Percentiles rank a stretch among this genome's conserved stretches.
These are phyloP conservation scores for Glaciozyma antarctica DNA, from an alignment of 768 basidiomycete genomes.

Conservation along the genomic window DNA sequence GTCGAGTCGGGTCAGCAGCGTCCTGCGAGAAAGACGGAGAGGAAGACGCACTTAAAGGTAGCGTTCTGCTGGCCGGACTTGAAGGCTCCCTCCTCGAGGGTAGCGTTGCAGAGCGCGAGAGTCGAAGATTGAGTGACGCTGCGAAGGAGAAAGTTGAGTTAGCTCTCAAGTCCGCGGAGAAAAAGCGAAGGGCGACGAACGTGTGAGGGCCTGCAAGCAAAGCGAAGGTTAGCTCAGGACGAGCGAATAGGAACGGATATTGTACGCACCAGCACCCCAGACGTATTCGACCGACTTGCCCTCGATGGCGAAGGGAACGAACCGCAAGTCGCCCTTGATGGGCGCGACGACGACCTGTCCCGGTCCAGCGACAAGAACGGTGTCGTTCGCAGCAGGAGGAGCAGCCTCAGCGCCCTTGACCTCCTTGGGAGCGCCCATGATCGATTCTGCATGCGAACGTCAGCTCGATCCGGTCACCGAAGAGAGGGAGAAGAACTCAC, in stretches of 20 bases:
- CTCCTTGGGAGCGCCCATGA: not conserved
- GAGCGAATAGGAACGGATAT: too few species aligned
- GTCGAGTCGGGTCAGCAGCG: not conserved
- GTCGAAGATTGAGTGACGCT: constrained; percentile 70
- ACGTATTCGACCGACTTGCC: constrained; percentile 11
- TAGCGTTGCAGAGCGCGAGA: constrained; percentile 64
- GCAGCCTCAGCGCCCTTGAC: not conserved
- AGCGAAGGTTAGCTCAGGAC: too few species aligned
- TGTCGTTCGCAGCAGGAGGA: not conserved
- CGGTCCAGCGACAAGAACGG: constrained; percentile 1
- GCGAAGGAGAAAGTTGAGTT: constrained; percentile 44
- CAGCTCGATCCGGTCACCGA: too few species aligned
- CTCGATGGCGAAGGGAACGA: constrained; percentile 8
- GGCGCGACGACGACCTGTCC: constrained; percentile 25
- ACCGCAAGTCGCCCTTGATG: constrained; percentile 22
- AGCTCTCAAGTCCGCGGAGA: not conserved
- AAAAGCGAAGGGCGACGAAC: not conserved
- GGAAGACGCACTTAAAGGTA: constrained; percentile 15
- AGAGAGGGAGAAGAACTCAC: not conserved
- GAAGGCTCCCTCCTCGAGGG: constrained; percentile 48
- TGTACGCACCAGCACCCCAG: constrained; percentile 50
- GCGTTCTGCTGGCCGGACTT: constrained; percentile 57
- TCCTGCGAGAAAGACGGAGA: not conserved
- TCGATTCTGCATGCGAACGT: not conserved
- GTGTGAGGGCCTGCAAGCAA: not conserved